Evolutionary conservation across 768 basidiomycete genomes (phyloP), one percentile per base, ranked within the genome.

Genomic region (Butyriboletus loyo): DNA sequence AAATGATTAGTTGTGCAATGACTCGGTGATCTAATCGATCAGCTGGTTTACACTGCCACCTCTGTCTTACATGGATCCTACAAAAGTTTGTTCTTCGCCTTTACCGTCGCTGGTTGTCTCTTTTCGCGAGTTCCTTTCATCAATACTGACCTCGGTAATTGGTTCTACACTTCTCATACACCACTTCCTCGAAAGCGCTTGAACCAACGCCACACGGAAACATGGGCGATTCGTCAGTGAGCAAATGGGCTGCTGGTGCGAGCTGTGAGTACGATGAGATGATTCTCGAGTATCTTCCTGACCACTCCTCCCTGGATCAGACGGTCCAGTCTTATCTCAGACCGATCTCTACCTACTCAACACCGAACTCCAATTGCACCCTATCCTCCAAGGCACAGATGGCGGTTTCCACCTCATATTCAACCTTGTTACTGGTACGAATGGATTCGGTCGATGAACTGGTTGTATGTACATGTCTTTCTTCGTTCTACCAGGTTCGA

Each of bases 281-380:
- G 32, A 37, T 36, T 14, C 28, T 30, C 4, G 25, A 30, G 14
- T 11, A 25, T 25, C 46, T 7, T 39, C 10, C 44, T 24, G 17
- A 46, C 7, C 1, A 25, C 17, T 34, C 38, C 46, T 59, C 9
- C 30, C 47, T 27, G 37, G 34, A 37, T 19, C 44, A 91, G 88
- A 92, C 68, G 89, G 88, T 0, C 90, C 90, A 6, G 81, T 92
- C 7, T 77, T 92, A 14, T 79, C 81, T 3, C 87, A 87, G 62
- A 90, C 88, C 0, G 90, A 92, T 63, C 76, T 93, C 14, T 93
- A 90, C 67, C 79, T 92, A 4, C 79, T 93, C 50, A 76, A 80
- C 39, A 78, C 82, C 5, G 80, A 84, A 15, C 76, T 92, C 3
- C 81, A 87, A 61, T 64, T 92, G 30, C 77, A 93, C 60, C 90